Evolutionary conservation across 192 early-diverging fungal species (phyloP), one percentile per base, ranked within the genome.

Genomic region (Irineochytrium annulatum): DNA sequence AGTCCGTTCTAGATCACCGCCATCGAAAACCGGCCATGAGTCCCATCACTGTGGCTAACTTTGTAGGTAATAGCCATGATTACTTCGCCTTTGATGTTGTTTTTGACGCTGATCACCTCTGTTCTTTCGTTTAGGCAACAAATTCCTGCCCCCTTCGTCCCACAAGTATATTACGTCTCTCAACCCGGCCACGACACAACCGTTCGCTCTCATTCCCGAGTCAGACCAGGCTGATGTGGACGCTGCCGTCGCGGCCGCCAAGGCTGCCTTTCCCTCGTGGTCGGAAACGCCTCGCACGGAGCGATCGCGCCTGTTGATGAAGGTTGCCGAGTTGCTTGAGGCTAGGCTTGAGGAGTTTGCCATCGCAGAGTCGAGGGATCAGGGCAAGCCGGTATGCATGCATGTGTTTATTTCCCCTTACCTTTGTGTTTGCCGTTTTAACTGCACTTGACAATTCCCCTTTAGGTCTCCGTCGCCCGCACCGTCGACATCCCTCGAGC

Each of bases 351-450:
- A 80, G 34, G 83, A 84, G 56, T 86, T 87, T 63, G 85, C 81
- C 0, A 33, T 20, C 17, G 83, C 89, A 24, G 90, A 92, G 68
- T 78, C 86, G 1, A 68, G 58, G 49, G 91, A 91, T 65, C 89
- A 91, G 54, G 91, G 90, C 22, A 92, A 91, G 65, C 80, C 85
- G 8, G 55, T n/a, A n/a, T n/a, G n/a, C n/a, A n/a, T n/a, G n/a
- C n/a, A n/a, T n/a, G n/a, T n/a, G n/a, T n/a, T n/a, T n/a, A n/a
- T n/a, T 41, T 41, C 37, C 8, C 37, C 37, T 41, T 13, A n/a
- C 37, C 37, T n/a, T 41, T n/a, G 11, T 13, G 37, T 8, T 41
- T 41, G 37, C 8, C 37, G n/a, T 41, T n/a, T n/a, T n/a, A n/a
- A n/a, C n/a, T n/a, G n/a, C n/a, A n/a, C n/a, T n/a, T n/a, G n/a